These are phyloP conservation scores for Umbelopsis sp. DNA, from an alignment of 371 early-diverging fungal species.

Conservation along the genomic window DNA sequence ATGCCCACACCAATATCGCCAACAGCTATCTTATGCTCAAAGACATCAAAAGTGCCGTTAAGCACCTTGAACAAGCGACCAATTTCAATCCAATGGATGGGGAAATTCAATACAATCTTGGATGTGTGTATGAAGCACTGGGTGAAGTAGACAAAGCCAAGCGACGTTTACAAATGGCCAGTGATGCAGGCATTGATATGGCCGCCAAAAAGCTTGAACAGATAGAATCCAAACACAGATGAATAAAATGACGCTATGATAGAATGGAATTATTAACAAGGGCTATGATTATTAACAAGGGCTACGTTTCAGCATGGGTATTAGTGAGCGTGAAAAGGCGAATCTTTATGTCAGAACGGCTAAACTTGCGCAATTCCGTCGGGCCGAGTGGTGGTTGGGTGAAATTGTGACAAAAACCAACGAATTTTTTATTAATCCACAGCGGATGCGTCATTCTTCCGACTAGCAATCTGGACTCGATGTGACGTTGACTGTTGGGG, in stretches of 20 bases:
- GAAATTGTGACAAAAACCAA: too few species aligned
- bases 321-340: too few species aligned
- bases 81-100: slow-evolving; percentile 73
- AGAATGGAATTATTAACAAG: too few species aligned
- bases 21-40: slow-evolving; percentile 72
- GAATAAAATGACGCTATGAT: background rate
- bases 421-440: background rate
- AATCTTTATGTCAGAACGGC: background rate
- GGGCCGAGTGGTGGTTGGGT: too few species aligned
- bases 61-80: slow-evolving; percentile 72
- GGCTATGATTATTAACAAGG: too few species aligned
- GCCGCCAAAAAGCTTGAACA: slow-evolving; percentile 65
- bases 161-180: slow-evolving; percentile 67
- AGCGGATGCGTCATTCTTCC: background rate
- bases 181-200: slow-evolving; percentile 61
- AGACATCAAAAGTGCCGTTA: slow-evolving; percentile 63
- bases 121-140: slow-evolving; percentile 72
- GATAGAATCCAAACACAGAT: slow-evolving; percentile 44
- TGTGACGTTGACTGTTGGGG: background rate
- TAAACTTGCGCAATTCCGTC: too few species aligned
- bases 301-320: too few species aligned
- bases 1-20: slow-evolving; percentile 86
- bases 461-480: background rate
- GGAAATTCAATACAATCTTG: slow-evolving; percentile 81
- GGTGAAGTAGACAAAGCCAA: slow-evolving; percentile 73